Evolutionary conservation across 176 grass and related monocot species (phyloP).

Genomic region (Metroxylon sagu): DNA sequence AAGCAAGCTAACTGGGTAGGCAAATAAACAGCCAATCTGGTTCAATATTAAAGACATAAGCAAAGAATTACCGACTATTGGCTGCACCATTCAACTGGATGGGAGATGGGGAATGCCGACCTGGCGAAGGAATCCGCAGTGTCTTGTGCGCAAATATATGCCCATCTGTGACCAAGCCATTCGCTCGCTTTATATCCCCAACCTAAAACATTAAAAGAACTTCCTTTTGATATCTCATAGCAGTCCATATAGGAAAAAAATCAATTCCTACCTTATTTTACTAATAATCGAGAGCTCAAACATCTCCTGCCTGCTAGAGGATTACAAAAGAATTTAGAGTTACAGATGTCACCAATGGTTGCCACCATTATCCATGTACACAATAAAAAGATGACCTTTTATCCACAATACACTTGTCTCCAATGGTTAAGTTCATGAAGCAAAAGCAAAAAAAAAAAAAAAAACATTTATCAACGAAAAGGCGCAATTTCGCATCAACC

Average conservation of each 20-base stretch:
- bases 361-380: too few species aligned
- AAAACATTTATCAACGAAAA: too few species aligned
- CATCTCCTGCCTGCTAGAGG: too few species aligned
- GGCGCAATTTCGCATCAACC: too few species aligned
- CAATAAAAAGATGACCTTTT: too few species aligned
- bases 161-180: conserved; percentile 55
- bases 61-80: conserved; percentile 31
- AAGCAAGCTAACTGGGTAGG: neutral
- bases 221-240: neutral
- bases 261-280: neutral
- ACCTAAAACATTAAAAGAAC: conserved; percentile 35
- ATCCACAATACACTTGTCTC: too few species aligned
- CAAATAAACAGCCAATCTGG: neutral
- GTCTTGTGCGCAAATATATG: conserved; percentile 91
- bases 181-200: conserved; percentile 79
- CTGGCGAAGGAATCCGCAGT: conserved; percentile 67
- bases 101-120: conserved; percentile 40
- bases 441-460: too few species aligned
- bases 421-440: too few species aligned
- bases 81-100: conserved; percentile 25
- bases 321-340: too few species aligned
- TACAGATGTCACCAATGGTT: too few species aligned
- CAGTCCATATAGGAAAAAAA: conserved; percentile 1
- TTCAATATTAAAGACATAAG: neutral
- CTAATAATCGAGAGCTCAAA: neutral